Base-by-base conservation (phyloP, 345 rosid genomes). In the Salix suchowensis region DNA sequence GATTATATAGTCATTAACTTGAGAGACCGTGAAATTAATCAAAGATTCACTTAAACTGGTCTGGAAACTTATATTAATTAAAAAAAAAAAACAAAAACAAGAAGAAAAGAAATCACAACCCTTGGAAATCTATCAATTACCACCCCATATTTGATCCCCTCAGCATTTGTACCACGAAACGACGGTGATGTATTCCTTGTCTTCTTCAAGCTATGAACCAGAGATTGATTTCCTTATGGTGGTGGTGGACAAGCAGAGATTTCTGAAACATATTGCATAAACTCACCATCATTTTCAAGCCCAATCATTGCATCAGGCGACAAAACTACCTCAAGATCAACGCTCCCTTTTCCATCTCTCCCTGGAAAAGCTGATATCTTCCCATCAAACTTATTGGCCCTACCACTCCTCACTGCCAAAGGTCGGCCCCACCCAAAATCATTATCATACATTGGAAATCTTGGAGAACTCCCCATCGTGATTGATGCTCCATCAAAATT, bases 401-500 rank as follows among this genome's bases (percentile, higher is more conserved):
- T 81, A 3, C 99, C 99, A 50, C 99, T 96, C 71, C 99, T 82
- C 37, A 96, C 86, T 0, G 98, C 99, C 81, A 91, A n/a, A 5
- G 99, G 98, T 10, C 81, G 86, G 5, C 98, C 98, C 99, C 99
- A 96, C 55, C 99, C 99, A 76, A 96, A 96, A 82, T 96, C 97
- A 68, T 93, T 96, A 46, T 87, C 78, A 78, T 93, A 96, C 99
- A 96, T 96, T 0, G 99, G 99, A 61, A 95, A 95, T 84, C 98
- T 86, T 61, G 98, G 98, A 7, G 98, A 95, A 79, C 98, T 95
- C 0, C 98, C 99, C 94, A 96, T 96, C 21, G 99, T 93, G 48
- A 96, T 92, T 42, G 97, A 93, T 34, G 99, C 99, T 4, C 99
- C 99, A 68, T 96, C 99, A 40, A 81, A 75, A 83, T 96, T 96